Base-by-base conservation (phyloP, 2,329 filamentous ascomycete species). In the Fusarium udum region DNA sequence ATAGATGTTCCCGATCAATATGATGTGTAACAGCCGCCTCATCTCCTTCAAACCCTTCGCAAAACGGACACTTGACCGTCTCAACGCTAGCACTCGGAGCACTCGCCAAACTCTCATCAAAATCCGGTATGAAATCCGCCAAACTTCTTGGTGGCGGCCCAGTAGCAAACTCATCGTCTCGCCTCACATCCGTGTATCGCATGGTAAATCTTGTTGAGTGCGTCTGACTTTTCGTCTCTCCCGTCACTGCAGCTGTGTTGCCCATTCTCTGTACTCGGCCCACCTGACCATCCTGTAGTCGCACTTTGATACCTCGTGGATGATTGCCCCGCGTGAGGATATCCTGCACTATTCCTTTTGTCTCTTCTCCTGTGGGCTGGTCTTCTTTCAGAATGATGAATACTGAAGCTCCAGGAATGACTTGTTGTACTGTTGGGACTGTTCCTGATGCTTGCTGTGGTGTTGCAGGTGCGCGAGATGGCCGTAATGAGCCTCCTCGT, bases 241-340 rank as follows among this genome's bases (percentile, higher is more conserved):
- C 48, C 28, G 20, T 26, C 24, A 26, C 45, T 18, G 40, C 26
- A 34, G 69, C 59, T 55, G 58, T 70, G 49, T 78, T 61, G 22
- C 82, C 84, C 80, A 93, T 86, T 49, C 86, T 84, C 81, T 95
- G 93, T 34, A 95, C 93, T 22, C 93, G 84, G 4, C 93, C 93
- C 6, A 95, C 89, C 32, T 92, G 86, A 3, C 93, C 93, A 79
- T 93, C 92, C 3, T 84, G 83, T 11, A 95, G 84, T 6, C 93
- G 89, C 31, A 95, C 92, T 81, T 95, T 95, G 83, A 95, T 93
- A 40, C 93, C 93, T 15, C 92, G 87, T 6, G 92, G 92, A 77
- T 95, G 93, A 74, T 95, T 89, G 32, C 92, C 92, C 3, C 88
- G 85, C 5, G 93, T 95, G 53, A 95, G 85, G 0, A 95, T 80